Base-by-base conservation (phyloP, 441 rosid species). In the Pelargonium fulgidum region DNA sequence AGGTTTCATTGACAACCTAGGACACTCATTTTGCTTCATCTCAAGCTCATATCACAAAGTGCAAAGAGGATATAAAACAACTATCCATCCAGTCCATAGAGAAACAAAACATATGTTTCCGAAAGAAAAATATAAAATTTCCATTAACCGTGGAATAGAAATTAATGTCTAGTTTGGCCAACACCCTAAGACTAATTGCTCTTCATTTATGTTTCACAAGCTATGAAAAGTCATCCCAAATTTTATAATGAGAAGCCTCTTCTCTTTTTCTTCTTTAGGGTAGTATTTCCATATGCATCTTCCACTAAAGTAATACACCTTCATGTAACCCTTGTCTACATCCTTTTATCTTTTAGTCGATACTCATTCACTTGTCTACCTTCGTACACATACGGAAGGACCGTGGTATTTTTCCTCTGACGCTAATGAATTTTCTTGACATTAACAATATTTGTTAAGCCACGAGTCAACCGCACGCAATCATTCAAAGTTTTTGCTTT, bases 11-110 rank as follows among this genome's bases (percentile, higher is more conserved):
- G 22, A 58, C 33, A 58, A 9, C 63, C 22, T 58, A 8, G 13
- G 29, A 8, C 63, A 58, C 33, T 20, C 42, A 39, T 7, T 39
- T 39, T 39, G 42, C 42, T 39, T 39, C 42, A 39, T 7, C 9
- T 39, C 7, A 39, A 39, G 42, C 42, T 39, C 63, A 58, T 58
- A 58, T 58, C 63, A 58, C 63, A 58, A 1, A 58, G 63, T 58
- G 8, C 63, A 24, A 20, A 58, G n/a, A 58, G 11, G 9, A 20
- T 58, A 58, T 12, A 58, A 58, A 58, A 13, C 63, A 58, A 58
- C 3, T 7, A 20, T 17, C 12, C 63, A 58, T 58, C 17, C 17
- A 24, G 22, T 9, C 63, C 63, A 58, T 19, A 20, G 29, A 58
- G 63, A 58, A 20, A 12, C 33, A 19, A 58, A 58, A 19, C 63